These are phyloP conservation scores for Austroboletus novae-zelandiae DNA, from an alignment of 1,284 basidiomycete genomes.

Conservation along the genomic window DNA sequence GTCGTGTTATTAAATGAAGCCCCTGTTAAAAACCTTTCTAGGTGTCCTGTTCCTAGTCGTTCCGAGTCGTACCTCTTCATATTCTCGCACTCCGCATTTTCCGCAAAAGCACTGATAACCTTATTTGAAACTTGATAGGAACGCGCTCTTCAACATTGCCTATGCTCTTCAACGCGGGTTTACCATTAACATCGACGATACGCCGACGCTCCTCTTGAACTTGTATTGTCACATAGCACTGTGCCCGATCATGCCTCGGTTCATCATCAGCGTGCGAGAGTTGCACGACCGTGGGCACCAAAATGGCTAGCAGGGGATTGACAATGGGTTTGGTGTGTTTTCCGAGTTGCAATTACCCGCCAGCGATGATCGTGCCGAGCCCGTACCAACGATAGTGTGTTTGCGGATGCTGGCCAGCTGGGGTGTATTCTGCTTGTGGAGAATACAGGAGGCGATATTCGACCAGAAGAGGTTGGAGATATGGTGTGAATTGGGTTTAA, in stretches of 20 bases:
- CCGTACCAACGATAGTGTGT: background rate
- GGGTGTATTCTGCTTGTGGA: no score
- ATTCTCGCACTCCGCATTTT: background rate
- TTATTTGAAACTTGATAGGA: no score
- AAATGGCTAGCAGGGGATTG: background rate
- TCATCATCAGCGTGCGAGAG: background rate
- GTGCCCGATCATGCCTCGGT: background rate
- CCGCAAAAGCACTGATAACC: no score
- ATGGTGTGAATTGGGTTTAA: no score
- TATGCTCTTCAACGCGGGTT: background rate
- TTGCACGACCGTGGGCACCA: background rate
- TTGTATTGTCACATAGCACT: background rate
- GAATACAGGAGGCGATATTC: no score
- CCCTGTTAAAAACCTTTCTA: no score
- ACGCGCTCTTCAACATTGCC: background rate
- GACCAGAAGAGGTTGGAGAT: no score
- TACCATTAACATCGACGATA: background rate
- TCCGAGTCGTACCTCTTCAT: no score
- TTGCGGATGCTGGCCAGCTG: background rate
- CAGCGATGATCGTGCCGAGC: background rate
- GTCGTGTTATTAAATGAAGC: no score
- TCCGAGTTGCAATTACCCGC: background rate
- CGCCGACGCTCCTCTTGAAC: background rate
- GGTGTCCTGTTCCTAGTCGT: no score
- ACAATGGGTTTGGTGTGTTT: background rate